A percentile compares a stretch with the other conserved stretches of the same genome.
Evolutionary conservation across 495 filamentous ascomycete genomes (phyloP).

Genomic region (Cladorrhinum samala): DNA sequence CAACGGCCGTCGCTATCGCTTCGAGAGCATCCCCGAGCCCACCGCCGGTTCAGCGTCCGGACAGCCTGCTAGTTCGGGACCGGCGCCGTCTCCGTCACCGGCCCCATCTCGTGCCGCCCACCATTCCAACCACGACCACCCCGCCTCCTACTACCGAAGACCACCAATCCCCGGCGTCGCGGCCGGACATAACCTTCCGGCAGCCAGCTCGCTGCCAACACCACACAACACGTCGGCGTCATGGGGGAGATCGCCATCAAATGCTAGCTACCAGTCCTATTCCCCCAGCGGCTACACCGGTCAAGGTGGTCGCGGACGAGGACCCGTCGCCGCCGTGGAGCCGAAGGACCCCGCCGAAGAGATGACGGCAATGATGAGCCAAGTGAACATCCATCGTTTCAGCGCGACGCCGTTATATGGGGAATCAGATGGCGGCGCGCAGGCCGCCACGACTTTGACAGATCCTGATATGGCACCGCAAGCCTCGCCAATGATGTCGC

Average conservation of each 20-base stretch:
- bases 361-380: constrained; percentile 20
- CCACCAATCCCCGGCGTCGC: not conserved
- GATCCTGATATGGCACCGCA: constrained; percentile 17
- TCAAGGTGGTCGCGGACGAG: not conserved
- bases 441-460: constrained; percentile 26
- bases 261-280: constrained; percentile 14
- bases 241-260: constrained; percentile 21
- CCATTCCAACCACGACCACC: not conserved
- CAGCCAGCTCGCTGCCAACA: constrained; percentile 3
- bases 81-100: constrained; percentile 6
- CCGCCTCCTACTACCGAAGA: not conserved
- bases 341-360: constrained; percentile 14
- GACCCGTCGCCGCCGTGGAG: not conserved
- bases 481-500: not conserved
- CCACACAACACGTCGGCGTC: constrained; percentile 2
- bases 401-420: constrained; percentile 24
- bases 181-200: not conserved
- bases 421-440: constrained; percentile 28
- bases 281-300: constrained; percentile 9
- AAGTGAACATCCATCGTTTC: constrained; percentile 20
- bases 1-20: constrained; percentile 25
- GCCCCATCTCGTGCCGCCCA: not conserved
- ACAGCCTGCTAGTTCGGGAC: not conserved
- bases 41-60: constrained; percentile 10
- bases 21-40: constrained; percentile 24